Evolutionary conservation across 2,329 filamentous ascomycete species (phyloP), one percentile per base, ranked within the genome.

Genomic region (Aspergillus fructus): DNA sequence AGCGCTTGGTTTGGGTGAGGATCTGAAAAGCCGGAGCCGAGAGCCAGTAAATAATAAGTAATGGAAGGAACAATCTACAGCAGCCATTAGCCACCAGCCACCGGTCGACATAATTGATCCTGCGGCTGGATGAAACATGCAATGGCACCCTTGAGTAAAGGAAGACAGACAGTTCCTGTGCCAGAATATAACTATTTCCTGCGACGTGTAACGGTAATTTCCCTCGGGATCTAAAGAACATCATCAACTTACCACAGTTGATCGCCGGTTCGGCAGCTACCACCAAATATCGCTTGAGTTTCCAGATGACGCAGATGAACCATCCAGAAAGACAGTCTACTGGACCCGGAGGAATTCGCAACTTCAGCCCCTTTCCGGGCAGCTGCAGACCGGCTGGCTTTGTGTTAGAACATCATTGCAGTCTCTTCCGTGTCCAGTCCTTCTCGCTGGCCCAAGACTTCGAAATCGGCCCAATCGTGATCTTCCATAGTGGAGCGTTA

Each of bases 401-500:
- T 37, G 34, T 34, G 17, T n/a, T 13, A n/a, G 39, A 34, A 19
- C 17, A 47, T 5, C 15, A 41, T 23, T 40, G 15, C 34, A 30
- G 40, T 46, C 15, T 19, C n/a, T 53, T 52, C 41, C 30, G 43
- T 45, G 48, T 37, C 42, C 41, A 40, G 17, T 24, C 24, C 21
- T 51, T 37, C 42, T 48, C n/a, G 43, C 48, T 42, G 27, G 58
- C 51, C 56, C 51, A 51, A 41, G 43, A 46, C 42, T 58, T 55
- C 34, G 40, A 51, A 48, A 48, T 45, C 39, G 49, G 55, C 46
- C 49, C 49, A 61, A 54, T 46, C 54, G 51, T 39, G 30, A 23
- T 39, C 41, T 42, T 49, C 37, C 34, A 33, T 56, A 51, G 59
- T 62, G 59, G 59, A 61, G 56, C 55, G 55, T 33, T 52, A 40